These are phyloP conservation scores for Camellia lanceoleosa DNA, from an alignment of 148 eudicot species.

Conservation along the genomic window DNA sequence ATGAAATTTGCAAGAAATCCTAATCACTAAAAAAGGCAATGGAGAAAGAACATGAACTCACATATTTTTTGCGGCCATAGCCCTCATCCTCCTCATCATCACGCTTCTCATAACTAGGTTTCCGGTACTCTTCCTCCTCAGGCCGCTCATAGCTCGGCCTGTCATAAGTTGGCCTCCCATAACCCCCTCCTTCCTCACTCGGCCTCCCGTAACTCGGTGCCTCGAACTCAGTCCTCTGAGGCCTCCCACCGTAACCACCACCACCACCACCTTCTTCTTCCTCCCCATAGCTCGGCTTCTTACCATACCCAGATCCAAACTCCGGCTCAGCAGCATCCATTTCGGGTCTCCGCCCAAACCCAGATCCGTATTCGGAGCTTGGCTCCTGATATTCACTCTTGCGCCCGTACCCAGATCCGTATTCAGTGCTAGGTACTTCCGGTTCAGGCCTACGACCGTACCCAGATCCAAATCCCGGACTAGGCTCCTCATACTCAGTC, in stretches of 20 bases:
- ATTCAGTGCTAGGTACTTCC: slow-evolving; percentile 21
- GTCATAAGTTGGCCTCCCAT: slow-evolving; percentile 36
- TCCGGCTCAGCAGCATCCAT: slow-evolving; percentile 21
- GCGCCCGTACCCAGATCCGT: slow-evolving; percentile 39
- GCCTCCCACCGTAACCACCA: no score
- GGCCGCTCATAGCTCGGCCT: slow-evolving; percentile 52
- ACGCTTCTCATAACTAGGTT: slow-evolving; percentile 39
- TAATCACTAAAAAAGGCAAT: neutral
- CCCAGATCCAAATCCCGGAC: neutral
- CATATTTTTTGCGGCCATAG: slow-evolving; percentile 78
- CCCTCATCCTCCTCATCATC: slow-evolving; percentile 38
- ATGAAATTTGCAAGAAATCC: no score
- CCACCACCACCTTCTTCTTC: no score
- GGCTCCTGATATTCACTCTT: slow-evolving; percentile 7
- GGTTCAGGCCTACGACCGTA: slow-evolving; percentile 21
- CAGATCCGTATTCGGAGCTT: neutral
- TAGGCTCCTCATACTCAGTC: neutral
- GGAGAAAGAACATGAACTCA: slow-evolving; percentile 25
- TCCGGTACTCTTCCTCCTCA: slow-evolving; percentile 45
- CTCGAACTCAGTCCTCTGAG: neutral
- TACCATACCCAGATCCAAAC: slow-evolving; percentile 37
- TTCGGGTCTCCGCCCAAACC: slow-evolving; percentile 22
- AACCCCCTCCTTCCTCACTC: slow-evolving; percentile 37
- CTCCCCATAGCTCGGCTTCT: neutral
- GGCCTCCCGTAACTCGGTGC: neutral